These are phyloP conservation scores for Scenedesmus sp. DNA, from an alignment of 163 green algal species.

Conservation along the genomic window DNA sequence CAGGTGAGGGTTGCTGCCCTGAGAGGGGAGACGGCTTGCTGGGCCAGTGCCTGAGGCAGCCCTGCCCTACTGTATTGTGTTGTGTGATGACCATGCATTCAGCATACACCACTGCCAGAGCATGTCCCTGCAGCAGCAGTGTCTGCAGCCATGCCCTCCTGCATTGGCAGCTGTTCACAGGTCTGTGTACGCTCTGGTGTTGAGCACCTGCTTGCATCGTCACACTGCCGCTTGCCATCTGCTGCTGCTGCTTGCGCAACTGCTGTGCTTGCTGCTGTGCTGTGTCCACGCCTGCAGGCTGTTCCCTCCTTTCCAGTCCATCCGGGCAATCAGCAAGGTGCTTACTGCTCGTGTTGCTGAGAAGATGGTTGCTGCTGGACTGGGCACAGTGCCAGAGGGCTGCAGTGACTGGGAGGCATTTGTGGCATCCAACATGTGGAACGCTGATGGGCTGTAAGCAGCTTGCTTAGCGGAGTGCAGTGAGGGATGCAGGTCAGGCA, in stretches of 20 bases:
- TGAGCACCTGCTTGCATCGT: too few species aligned
- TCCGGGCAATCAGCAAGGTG: conserved; percentile 63
- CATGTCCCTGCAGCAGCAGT: background rate
- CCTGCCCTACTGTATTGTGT: too few species aligned
- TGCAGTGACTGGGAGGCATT: conserved; percentile 43
- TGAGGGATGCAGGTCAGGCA: background rate
- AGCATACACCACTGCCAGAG: background rate
- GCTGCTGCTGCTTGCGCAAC: too few species aligned
- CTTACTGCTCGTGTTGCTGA: conserved; percentile 44
- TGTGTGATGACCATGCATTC: background rate
- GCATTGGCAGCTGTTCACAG: too few species aligned
- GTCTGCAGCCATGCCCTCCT: too few species aligned
- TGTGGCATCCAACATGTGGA: conserved; percentile 53
- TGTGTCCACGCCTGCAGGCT: conserved; percentile 51
- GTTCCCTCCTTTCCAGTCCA: conserved; percentile 78
- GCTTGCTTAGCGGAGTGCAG: background rate
- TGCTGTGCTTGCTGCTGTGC: too few species aligned
- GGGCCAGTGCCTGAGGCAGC: too few species aligned
- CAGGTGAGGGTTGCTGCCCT: conserved; percentile 36
- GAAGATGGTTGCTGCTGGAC: conserved; percentile 38
- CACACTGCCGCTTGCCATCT: too few species aligned
- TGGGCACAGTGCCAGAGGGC: conserved; percentile 29
- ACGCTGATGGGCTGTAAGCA: conserved; percentile 2
- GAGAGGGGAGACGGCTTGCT: too few species aligned
- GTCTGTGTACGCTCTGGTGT: too few species aligned